phyloP scores from a whole-genome alignment of 768 basidiomycete species.

The Lentinula raphanica region DNA sequence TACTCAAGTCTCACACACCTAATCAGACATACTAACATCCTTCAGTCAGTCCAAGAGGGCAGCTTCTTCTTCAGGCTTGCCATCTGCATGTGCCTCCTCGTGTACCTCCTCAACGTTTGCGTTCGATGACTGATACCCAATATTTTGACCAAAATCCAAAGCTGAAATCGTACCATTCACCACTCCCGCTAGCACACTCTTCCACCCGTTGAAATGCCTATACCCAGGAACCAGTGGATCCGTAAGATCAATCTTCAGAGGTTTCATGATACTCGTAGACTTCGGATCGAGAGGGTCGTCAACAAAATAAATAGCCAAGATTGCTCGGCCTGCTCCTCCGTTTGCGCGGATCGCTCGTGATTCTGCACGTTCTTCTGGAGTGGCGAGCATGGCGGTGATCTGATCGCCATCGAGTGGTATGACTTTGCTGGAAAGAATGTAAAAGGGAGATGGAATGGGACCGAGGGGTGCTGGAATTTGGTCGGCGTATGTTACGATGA shows the following conservation, averaged over 20 bases:
- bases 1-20: too few species aligned
- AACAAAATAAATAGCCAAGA: background rate
- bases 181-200: too few species aligned
- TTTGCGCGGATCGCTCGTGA: background rate
- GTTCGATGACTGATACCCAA: too few species aligned
- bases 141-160: too few species aligned
- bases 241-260: background rate
- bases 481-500: background rate
- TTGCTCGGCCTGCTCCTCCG: background rate
- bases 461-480: background rate
- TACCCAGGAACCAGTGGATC: background rate
- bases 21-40: too few species aligned
- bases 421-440: background rate
- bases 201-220: background rate
- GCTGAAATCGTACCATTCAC: too few species aligned
- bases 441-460: background rate
- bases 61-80: too few species aligned
- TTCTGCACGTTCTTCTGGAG: background rate
- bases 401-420: background rate
- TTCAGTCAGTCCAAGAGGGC: too few species aligned
- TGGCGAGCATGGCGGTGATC: background rate
- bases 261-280: background rate
- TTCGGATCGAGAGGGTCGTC: background rate
- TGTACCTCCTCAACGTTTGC: too few species aligned
- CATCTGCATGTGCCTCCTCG: too few species aligned